These are phyloP conservation scores for Sphagnum tenellum DNA, from an alignment of 225 moss, liverwort and hornwort species.

Conservation along the genomic window DNA sequence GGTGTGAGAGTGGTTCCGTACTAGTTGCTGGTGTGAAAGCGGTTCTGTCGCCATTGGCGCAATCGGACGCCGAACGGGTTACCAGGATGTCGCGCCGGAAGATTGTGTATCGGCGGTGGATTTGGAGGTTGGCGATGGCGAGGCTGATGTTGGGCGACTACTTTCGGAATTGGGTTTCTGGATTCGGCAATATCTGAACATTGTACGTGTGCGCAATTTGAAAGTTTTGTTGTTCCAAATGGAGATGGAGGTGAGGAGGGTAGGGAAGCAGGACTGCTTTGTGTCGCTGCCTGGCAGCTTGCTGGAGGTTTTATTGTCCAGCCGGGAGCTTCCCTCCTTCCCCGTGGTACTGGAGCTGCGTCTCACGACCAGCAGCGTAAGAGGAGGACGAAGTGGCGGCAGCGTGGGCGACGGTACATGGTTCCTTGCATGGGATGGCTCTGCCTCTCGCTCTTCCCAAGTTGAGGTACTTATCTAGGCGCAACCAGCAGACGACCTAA, in stretches of 20 bases:
- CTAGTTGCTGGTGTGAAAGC: no score
- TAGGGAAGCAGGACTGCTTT: constrained; percentile 81
- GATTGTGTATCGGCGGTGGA: no score
- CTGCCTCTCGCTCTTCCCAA: constrained; percentile 59
- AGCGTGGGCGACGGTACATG: constrained; percentile 25
- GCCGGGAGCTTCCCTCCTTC: constrained; percentile 45
- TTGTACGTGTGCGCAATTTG: no score
- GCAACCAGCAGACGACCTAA: neutral
- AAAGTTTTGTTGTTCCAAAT: constrained; percentile 12
- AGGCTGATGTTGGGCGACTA: no score
- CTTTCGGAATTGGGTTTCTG: no score
- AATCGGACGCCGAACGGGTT: no score
- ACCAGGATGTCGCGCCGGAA: no score
- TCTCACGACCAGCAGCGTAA: constrained; percentile 13
- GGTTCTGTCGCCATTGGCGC: no score
- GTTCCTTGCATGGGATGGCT: constrained; percentile 95
- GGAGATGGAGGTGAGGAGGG: constrained; percentile 82
- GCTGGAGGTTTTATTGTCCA: constrained; percentile 63
- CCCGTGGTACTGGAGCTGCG: constrained; percentile 87
- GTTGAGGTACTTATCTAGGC: constrained; percentile 43
- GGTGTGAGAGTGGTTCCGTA: no score
- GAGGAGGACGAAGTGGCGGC: constrained; percentile 10
- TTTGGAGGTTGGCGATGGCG: no score
- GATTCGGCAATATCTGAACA: no score
- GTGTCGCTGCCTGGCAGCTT: constrained; percentile 67